These are phyloP conservation scores for Reutealis trisperma DNA, from an alignment of 345 rosid species.

Conservation along the genomic window DNA sequence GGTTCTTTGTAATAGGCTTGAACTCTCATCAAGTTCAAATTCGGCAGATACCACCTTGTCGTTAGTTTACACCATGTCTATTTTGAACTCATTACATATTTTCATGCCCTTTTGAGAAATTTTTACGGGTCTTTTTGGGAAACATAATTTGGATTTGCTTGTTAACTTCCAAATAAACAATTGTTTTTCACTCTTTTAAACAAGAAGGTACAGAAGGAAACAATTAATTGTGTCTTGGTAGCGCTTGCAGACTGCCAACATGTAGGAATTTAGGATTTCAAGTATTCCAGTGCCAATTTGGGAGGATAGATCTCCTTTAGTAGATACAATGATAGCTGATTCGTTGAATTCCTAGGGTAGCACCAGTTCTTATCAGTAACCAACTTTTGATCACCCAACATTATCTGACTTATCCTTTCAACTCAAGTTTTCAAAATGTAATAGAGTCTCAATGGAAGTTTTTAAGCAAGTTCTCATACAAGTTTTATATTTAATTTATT, in stretches of 20 bases:
- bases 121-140: not conserved
- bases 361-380: not conserved
- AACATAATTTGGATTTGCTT: not conserved
- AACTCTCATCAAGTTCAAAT: not conserved
- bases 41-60: not conserved
- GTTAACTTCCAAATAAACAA: not conserved
- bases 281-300: not conserved
- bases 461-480: not conserved
- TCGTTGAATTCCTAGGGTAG: not conserved
- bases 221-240: not conserved
- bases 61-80: not conserved
- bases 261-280: too few relatives aligned
- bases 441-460: not conserved
- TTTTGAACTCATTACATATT: not conserved
- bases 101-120: not conserved
- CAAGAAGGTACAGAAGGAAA: too few relatives aligned
- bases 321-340: not conserved
- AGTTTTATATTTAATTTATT: too few relatives aligned
- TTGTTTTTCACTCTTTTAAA: not conserved
- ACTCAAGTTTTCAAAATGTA: not conserved
- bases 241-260: not conserved
- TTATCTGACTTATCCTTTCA: not conserved
- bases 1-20: not conserved
- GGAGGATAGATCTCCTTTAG: not conserved
- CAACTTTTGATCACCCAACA: not conserved